Base-by-base conservation (phyloP, 768 basidiomycete species). In the Hygrocybe coccinea region DNA sequence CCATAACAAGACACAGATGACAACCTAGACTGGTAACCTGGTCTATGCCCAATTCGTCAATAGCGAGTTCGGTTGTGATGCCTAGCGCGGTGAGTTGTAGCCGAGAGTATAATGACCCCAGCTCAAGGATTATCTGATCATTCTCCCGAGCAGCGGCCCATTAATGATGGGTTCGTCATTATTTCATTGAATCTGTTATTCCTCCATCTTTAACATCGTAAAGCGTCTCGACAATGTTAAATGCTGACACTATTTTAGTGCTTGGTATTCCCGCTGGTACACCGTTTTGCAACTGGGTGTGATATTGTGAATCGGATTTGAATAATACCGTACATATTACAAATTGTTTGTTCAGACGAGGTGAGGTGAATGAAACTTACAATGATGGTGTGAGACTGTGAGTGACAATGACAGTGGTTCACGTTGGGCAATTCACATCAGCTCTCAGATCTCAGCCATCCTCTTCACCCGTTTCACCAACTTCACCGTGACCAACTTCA, bases 191-290 rank as follows among this genome's bases (percentile, higher is more conserved):
- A n/a, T 11, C 25, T 22, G 17, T 6, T 3, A 10, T 25, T 33
- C 10, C 21, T 41, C 25, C 12, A 35, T 49, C 34, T 49, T 15
- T 14, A 50, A 25, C 11, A n/a, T 55, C 25, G 5, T 4, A 1
- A 54, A 81, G 81, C 5, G 79, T 81, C 10, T 78, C 80, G 1
- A 82, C 79, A 0, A 72, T 80, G 48, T 77, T 82, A 29, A n/a
- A 33, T 21, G 14, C 17, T n/a, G 7, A 25, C 35, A 7, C 39
- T 29, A 11, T 22, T 22, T 15, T 36, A 62, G 61, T 62, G 60
- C 52, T 62, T 62, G 59, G 59, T 12, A 59, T 59, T 35, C 38
- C 49, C 22, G 61, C 56, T 19, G 53, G 45, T 34, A 62, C 59
- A 9, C 50, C 59, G 6, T 62, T 62, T 46, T 60, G 61, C 36